Base-by-base conservation (phyloP, 2,329 filamentous ascomycete genomes). In the Stagonosporopsis chrysanthemi region DNA sequence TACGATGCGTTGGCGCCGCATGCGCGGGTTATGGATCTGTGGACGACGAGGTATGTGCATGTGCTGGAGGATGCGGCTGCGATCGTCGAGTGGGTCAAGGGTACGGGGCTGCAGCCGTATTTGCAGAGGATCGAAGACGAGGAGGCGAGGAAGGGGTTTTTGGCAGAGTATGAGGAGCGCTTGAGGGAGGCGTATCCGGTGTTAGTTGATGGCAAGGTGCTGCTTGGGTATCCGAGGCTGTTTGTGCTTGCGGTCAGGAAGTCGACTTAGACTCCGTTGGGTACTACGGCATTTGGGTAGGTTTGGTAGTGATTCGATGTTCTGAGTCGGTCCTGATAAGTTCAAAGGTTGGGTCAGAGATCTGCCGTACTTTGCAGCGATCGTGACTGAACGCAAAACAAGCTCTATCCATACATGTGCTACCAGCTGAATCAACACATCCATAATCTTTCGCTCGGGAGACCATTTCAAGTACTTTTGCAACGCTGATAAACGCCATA, bases 71-170 rank as follows among this genome's bases (percentile, higher is more conserved):
- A 75, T 22, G 82, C 82, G 19, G 60, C 70, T 12, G 81, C 77
- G 1, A 82, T 88, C 39, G 81, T 87, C 6, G 84, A 86, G 68
- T 88, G 85, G 85, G 81, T 87, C 3, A 82, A 81, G 61, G 82
- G 83, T 0, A 86, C 83, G 0, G 85, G 84, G 0, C 66, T 88
- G 62, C 77, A 79, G 62, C 85, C 85, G 0, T 88, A 79, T 62
- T 49, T 87, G 51, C 78, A 86, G 42, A 74, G 77, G 3, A 73
- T 87, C 35, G 69, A 72, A 1, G 46, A 74, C 2, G 77, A 82
- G 29, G 63, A 26, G 19, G 61, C 49, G 45, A 78, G 73, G 56
- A 69, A 76, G 9, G 77, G 44, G 1, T 87, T 82, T 62, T 56
- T 86, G 49, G 51, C 67, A 0, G 76, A 75, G 38, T 88, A 87